These are phyloP conservation scores for Balakata baccata DNA, from an alignment of 345 rosid genomes.

Conservation along the genomic window DNA sequence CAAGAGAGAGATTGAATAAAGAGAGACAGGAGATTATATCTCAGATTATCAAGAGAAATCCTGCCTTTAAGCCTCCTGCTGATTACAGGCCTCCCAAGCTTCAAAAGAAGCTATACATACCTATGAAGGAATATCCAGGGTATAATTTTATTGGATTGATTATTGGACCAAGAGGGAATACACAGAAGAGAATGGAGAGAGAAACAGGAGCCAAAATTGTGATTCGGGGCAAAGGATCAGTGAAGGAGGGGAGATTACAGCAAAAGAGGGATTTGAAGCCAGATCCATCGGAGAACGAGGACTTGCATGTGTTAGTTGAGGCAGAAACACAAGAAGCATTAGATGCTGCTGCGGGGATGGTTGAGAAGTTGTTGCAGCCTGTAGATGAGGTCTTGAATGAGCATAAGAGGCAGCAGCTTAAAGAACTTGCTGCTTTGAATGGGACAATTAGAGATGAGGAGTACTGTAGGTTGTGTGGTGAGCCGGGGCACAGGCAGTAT, in stretches of 20 bases:
- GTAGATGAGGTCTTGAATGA: constrained; percentile 95
- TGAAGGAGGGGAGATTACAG: constrained; percentile 87
- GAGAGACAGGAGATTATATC: constrained; percentile 93
- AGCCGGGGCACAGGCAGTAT: constrained; percentile 87
- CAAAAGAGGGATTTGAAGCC: constrained; percentile 94
- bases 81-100: constrained; percentile 96
- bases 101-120: constrained; percentile 92
- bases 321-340: constrained; percentile 87
- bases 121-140: constrained; percentile 91
- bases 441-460: constrained; percentile 99
- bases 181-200: constrained; percentile 97
- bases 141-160: constrained; percentile 89
- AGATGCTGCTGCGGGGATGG: constrained; percentile 96
- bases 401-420: constrained; percentile 97
- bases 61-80: constrained; percentile 92
- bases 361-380: constrained; percentile 93
- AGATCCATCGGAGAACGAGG: constrained; percentile 91
- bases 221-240: constrained; percentile 91
- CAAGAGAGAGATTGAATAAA: constrained; percentile 76
- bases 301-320: constrained; percentile 96
- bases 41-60: constrained; percentile 83
- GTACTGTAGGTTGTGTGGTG: constrained; percentile 87
- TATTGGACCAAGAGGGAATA: constrained; percentile 94
- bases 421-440: constrained; percentile 94
- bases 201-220: constrained; percentile 97